A percentile compares a stretch with the other conserved stretches of the same genome.
These are phyloP conservation scores for Neospermospora avenae DNA, from an alignment of 2,329 filamentous ascomycete genomes.

Conservation along the genomic window DNA sequence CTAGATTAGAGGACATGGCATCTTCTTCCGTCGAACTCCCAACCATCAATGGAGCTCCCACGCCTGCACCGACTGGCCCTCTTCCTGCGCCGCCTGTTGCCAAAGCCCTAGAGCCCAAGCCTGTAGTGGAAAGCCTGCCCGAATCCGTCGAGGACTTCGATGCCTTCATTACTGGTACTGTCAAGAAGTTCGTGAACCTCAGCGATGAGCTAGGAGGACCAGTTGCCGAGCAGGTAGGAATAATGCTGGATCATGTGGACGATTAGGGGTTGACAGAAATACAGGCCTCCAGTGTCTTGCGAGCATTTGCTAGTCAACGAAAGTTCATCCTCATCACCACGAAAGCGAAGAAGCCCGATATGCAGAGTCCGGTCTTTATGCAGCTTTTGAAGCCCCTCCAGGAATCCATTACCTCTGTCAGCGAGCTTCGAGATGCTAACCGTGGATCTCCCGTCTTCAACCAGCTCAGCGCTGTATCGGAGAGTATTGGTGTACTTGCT, in stretches of 20 bases:
- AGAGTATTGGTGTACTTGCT: constrained; percentile 83
- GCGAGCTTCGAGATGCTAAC: constrained; percentile 78
- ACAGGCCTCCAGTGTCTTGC: constrained; percentile 50
- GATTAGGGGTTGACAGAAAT: constrained; percentile 13
- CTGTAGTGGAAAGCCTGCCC: constrained; percentile 56
- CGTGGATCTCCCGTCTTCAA: constrained; percentile 71
- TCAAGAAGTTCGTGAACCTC: constrained; percentile 73
- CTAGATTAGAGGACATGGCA: constrained; percentile 93
- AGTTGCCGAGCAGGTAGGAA: constrained; percentile 72
- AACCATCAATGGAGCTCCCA: constrained; percentile 43
- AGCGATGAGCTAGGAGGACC: constrained; percentile 76
- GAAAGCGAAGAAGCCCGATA: constrained; percentile 87
- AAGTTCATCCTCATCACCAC: constrained; percentile 85
- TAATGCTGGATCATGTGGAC: constrained; percentile 7
- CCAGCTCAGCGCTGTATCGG: constrained; percentile 81
- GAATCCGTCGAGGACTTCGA: constrained; percentile 88
- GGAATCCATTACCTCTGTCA: constrained; percentile 73
- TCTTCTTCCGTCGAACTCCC: constrained; percentile 64
- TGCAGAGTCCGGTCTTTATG: constrained; percentile 59
- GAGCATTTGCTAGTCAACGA: constrained; percentile 79
- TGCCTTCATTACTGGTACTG: constrained; percentile 66
- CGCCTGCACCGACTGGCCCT: constrained; percentile 39
- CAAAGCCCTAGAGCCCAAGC: constrained; percentile 41
- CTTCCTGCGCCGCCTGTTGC: constrained; percentile 37
- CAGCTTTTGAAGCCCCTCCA: constrained; percentile 85